phyloP scores from a whole-genome alignment of 2,329 filamentous ascomycete species.

The Penicillium aurantiogriseum region DNA sequence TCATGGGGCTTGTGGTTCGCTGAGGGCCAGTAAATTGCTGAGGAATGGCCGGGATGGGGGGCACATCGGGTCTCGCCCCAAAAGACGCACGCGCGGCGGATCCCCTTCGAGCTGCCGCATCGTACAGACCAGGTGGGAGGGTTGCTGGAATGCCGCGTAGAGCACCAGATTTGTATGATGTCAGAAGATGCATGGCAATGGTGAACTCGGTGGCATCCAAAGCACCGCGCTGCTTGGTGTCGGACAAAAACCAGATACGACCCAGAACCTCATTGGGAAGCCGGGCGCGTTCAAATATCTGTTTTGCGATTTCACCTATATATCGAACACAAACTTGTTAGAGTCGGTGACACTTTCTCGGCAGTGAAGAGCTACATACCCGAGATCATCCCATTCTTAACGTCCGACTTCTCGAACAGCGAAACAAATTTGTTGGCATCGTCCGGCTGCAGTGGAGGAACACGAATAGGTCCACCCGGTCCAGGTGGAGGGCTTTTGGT shows the following conservation, averaged over 20 bases:
- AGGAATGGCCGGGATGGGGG: slow-evolving; percentile 67
- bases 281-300: slow-evolving; percentile 91
- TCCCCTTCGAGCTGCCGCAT: slow-evolving; percentile 75
- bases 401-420: slow-evolving; percentile 86
- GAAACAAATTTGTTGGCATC: slow-evolving; percentile 85
- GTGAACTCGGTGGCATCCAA: slow-evolving; percentile 89
- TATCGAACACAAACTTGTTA: background rate
- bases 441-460: slow-evolving; percentile 82
- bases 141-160: slow-evolving; percentile 76
- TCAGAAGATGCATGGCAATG: slow-evolving; percentile 96
- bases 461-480: slow-evolving; percentile 67
- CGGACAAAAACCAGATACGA: slow-evolving; percentile 93
- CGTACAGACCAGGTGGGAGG: slow-evolving; percentile 81
- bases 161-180: slow-evolving; percentile 80
- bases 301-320: slow-evolving; percentile 77
- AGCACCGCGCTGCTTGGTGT: slow-evolving; percentile 87
- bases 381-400: slow-evolving; percentile 73
- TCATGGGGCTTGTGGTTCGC: slow-evolving; percentile 61
- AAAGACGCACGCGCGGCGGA: slow-evolving; percentile 51
- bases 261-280: slow-evolving; percentile 86
- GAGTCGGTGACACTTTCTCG: background rate
- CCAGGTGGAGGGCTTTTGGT: slow-evolving; percentile 45
- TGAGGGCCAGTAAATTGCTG: slow-evolving; percentile 69
- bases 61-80: slow-evolving; percentile 53
- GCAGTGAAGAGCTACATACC: slow-evolving; percentile 40